phyloP scores from a whole-genome alignment of 139 green algal genomes.

The Picochlorum sp. region DNA sequence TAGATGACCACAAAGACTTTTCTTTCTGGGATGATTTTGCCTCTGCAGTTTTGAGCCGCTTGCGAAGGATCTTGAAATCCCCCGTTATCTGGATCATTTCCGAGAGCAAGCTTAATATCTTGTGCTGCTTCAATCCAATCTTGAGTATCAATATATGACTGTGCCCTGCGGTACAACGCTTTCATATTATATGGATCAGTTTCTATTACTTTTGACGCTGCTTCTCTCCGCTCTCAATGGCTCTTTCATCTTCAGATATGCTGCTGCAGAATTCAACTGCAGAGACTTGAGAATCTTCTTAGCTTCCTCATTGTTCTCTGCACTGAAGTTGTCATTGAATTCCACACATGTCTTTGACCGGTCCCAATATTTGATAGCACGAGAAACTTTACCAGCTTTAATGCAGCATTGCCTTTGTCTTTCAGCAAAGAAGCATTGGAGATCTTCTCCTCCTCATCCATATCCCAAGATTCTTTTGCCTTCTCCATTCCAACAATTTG shows the following conservation, averaged over 20 bases:
- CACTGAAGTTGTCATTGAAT: slow-evolving; percentile 46
- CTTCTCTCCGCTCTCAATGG: slow-evolving; percentile 9
- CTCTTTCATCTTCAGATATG: slow-evolving; percentile 60
- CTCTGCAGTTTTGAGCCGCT: slow-evolving; percentile 13
- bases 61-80: slow-evolving; percentile 28
- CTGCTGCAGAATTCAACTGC: slow-evolving; percentile 80
- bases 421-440: slow-evolving; percentile 51
- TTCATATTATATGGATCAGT: slow-evolving; percentile 82
- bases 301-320: slow-evolving; percentile 36
- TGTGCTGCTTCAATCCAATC: slow-evolving; percentile 73
- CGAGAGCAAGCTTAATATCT: slow-evolving; percentile 51
- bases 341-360: slow-evolving; percentile 28
- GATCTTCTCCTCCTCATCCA: slow-evolving; percentile 82
- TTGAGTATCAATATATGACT: slow-evolving; percentile 44
- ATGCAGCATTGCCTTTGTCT: slow-evolving; percentile 81
- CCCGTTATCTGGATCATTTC: slow-evolving; percentile 11
- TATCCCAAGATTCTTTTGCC: slow-evolving; percentile 87
- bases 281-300: slow-evolving; percentile 62
- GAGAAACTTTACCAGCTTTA: slow-evolving; percentile 66
- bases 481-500: slow-evolving; percentile 57
- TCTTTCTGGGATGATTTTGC: slow-evolving; percentile 16
- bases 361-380: slow-evolving; percentile 64
- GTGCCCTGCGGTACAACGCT: slow-evolving; percentile 83
- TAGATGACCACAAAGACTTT: not conserved
- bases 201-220: slow-evolving; percentile 60